phyloP scores from a whole-genome alignment of 1,139 yeast genomes.

The Casaregolazyma suthepensis region DNA sequence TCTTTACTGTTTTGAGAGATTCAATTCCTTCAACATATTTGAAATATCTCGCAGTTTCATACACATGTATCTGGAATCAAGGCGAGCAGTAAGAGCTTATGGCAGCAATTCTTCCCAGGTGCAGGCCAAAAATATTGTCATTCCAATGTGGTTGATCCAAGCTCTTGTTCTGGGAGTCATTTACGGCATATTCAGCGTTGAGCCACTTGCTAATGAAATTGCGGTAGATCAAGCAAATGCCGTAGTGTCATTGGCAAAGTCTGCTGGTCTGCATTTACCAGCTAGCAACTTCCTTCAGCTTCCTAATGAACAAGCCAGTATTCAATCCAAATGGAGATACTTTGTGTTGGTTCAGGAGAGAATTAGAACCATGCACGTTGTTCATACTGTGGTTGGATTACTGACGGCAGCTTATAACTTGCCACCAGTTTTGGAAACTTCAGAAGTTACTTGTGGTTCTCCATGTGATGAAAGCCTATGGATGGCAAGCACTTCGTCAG shows the following conservation, averaged over 20 bases:
- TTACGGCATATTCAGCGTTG: slow-evolving; percentile 77
- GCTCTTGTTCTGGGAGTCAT: slow-evolving; percentile 74
- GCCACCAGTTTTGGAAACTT: slow-evolving; percentile 49
- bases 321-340: slow-evolving; percentile 59
- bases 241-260: slow-evolving; percentile 68
- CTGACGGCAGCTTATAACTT: slow-evolving; percentile 65
- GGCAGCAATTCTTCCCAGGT: slow-evolving; percentile 37
- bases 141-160: slow-evolving; percentile 87
- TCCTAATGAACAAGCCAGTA: slow-evolving; percentile 32
- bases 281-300: slow-evolving; percentile 34
- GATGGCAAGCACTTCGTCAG: slow-evolving; percentile 49
- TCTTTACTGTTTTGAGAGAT: slow-evolving; percentile 71
- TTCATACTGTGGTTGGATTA: slow-evolving; percentile 65
- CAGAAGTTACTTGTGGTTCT: slow-evolving; percentile 64
- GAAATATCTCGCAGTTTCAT: slow-evolving; percentile 74
- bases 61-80: slow-evolving; percentile 65
- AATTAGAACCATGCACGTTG: slow-evolving; percentile 76
- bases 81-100: slow-evolving; percentile 44
- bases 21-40: slow-evolving; percentile 68
- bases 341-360: slow-evolving; percentile 78
- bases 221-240: slow-evolving; percentile 73
- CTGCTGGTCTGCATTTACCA: slow-evolving; percentile 70
- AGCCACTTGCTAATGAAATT: slow-evolving; percentile 60
- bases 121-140: slow-evolving; percentile 32
- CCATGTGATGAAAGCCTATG: slow-evolving; percentile 72